These are phyloP conservation scores for Kockovaella imperatae DNA, from an alignment of 768 basidiomycete genomes.

Conservation along the genomic window DNA sequence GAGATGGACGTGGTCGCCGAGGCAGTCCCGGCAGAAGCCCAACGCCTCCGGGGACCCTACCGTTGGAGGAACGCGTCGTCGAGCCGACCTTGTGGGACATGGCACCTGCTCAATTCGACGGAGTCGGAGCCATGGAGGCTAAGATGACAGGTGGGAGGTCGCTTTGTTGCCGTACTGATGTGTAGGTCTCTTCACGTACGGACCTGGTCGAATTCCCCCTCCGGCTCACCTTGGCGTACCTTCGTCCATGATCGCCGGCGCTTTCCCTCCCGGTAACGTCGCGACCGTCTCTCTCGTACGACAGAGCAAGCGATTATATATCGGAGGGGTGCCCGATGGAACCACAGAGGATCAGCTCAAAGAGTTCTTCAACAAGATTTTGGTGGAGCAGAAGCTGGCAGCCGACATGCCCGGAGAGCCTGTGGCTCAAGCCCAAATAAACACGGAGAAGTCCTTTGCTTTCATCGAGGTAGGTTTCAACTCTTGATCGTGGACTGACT, in stretches of 20 bases:
- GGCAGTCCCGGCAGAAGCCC: constrained; percentile 71
- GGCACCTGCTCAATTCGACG: constrained; percentile 89
- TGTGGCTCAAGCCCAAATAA: constrained; percentile 86
- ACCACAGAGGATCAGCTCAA: constrained; percentile 87
- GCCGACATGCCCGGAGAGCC: constrained; percentile 54
- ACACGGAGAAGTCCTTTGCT: constrained; percentile 97
- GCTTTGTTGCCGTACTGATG: constrained; percentile 55
- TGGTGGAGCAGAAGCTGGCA: constrained; percentile 58
- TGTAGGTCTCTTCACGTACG: constrained; percentile 73
- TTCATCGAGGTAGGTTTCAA: constrained; percentile 74
- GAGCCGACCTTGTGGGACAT: constrained; percentile 95
- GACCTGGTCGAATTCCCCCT: constrained; percentile 82
- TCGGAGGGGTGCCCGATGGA: constrained; percentile 90
- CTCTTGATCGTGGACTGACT: not conserved
- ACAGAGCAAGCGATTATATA: constrained; percentile 90
- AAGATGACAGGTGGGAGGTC: constrained; percentile 76
- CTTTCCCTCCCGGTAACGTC: constrained; percentile 29
- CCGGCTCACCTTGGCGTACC: constrained; percentile 84
- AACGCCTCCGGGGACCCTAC: constrained; percentile 74
- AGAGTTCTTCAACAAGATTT: constrained; percentile 92
- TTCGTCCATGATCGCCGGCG: constrained; percentile 40
- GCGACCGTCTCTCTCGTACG: constrained; percentile 44
- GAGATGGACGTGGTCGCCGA: constrained; percentile 47
- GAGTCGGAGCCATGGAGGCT: constrained; percentile 90
- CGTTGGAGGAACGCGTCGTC: constrained; percentile 75